Base-by-base conservation (phyloP, 306 rosid genomes). In the Begonia masoniana region DNA sequence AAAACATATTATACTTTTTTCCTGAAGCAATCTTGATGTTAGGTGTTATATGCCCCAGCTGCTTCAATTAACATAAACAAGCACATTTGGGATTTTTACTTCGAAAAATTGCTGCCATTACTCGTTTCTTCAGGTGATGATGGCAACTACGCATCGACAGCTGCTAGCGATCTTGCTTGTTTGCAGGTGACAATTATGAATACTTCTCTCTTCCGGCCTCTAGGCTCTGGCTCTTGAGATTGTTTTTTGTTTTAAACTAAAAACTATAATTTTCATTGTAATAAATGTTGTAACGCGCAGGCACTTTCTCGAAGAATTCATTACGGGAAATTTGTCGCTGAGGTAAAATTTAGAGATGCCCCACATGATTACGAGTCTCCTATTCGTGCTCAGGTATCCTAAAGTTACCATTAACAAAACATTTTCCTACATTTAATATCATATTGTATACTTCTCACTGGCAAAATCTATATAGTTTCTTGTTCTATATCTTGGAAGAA, bases 241-340 rank as follows among this genome's bases (percentile, higher is more conserved):
- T 7, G 6, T 26, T 26, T 26, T 26, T 26, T 26, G 19, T 17
- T 17, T 17, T 17, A 1, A 17, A 17, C 19, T 17, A 17, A 17
- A 17, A 17, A 17, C 19, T 17, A 17, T 17, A 17, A 17, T 17
- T 17, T 17, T 17, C 19, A 17, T 17, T 17, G 35, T 26, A 26
- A 26, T 26, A 26, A 26, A 26, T 26, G 35, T 26, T 3, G 10
- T 50, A 19, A 60, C 2, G 52, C 7, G 8, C 79, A 91, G 99
- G 94, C 94, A 23, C 78, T 91, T 60, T 91, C 99, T 14, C 81
- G 76, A 64, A 86, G 99, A 60, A 76, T 91, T 58, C 99, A 91
- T 46, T 86, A 82, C 50, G 99, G 99, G 53, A 86, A 77, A 68
- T 91, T 73, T 47, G 99, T 91, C 15, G 99, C 99, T 5, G 96